Evolutionary conservation across 805 yeast genomes (phyloP).

Genomic region (Cephaloascus fragrans): DNA sequence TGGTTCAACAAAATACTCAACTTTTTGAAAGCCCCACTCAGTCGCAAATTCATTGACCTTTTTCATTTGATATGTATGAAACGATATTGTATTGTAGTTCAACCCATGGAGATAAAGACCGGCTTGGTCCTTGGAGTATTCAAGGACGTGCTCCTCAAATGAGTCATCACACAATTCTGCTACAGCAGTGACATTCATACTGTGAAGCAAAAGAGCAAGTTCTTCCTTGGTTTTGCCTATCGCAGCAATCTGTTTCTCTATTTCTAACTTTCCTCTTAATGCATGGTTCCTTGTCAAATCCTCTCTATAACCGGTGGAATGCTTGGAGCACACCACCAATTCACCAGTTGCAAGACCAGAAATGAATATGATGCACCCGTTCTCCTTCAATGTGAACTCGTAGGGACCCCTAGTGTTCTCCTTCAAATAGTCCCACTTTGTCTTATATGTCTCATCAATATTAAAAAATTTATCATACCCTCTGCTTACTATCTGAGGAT

Average conservation of each 20-base stretch:
- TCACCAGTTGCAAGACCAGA: slow-evolving; percentile 71
- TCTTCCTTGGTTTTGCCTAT: slow-evolving; percentile 29
- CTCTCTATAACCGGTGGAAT: slow-evolving; percentile 65
- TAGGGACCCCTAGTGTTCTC: slow-evolving; percentile 61
- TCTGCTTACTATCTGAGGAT: slow-evolving; percentile 49
- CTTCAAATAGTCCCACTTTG: slow-evolving; percentile 39
- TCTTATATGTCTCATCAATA: slow-evolving; percentile 48
- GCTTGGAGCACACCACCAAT: slow-evolving; percentile 82
- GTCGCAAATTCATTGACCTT: slow-evolving; percentile 52
- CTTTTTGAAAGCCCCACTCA: slow-evolving; percentile 60
- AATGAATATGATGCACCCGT: slow-evolving; percentile 86
- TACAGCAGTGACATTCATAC: slow-evolving; percentile 65
- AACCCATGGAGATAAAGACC: slow-evolving; percentile 91
- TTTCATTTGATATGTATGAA: slow-evolving; percentile 55
- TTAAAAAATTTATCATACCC: slow-evolving; percentile 96
- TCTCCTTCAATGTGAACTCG: slow-evolving; percentile 73
- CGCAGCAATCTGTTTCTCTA: slow-evolving; percentile 40
- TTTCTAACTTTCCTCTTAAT: slow-evolving; percentile 50
- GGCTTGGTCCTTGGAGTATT: slow-evolving; percentile 52
- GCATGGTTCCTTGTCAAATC: slow-evolving; percentile 63
- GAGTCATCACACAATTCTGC: slow-evolving; percentile 88
- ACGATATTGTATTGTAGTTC: slow-evolving; percentile 55
- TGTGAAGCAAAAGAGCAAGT: slow-evolving; percentile 47
- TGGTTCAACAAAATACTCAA: slow-evolving; percentile 33
- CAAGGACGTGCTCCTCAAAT: slow-evolving; percentile 89